Evolutionary conservation across 768 basidiomycete species (phyloP).

Genomic region (Xerocomellus amylosporus): DNA sequence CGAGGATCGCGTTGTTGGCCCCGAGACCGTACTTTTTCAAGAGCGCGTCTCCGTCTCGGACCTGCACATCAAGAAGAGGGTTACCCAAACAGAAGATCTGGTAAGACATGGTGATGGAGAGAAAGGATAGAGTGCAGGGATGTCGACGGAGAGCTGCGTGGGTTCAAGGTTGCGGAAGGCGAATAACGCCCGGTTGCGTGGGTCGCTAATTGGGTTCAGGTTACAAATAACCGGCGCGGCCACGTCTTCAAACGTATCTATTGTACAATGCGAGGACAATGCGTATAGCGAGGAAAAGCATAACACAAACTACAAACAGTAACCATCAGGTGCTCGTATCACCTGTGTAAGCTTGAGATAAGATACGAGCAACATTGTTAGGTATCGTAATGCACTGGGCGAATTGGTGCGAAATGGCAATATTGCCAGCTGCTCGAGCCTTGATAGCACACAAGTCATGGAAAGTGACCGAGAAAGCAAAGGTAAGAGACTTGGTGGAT

Average conservation of each 20-base stretch:
- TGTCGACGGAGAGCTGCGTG: slow-evolving; percentile 13
- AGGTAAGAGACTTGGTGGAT: slow-evolving; percentile 32
- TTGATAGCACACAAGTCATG: slow-evolving; percentile 53
- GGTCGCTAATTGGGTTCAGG: neutral
- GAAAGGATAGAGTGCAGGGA: slow-evolving; percentile 3
- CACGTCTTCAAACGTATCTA: neutral
- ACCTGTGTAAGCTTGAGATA: slow-evolving; percentile 15
- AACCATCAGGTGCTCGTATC: slow-evolving; percentile 7
- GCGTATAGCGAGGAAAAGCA: neutral
- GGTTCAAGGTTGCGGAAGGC: slow-evolving; percentile 7
- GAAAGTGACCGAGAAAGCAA: slow-evolving; percentile 58
- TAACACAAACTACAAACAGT: neutral
- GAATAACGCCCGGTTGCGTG: neutral
- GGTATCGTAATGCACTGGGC: slow-evolving; percentile 26
- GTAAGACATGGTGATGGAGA: slow-evolving; percentile 47
- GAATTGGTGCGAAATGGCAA: slow-evolving; percentile 23
- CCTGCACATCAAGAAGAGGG: slow-evolving; percentile 95
- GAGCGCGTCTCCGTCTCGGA: slow-evolving; percentile 77
- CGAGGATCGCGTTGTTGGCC: slow-evolving; percentile 94
- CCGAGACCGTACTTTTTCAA: slow-evolving; percentile 89
- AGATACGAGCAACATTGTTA: slow-evolving; percentile 11
- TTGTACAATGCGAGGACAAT: neutral
- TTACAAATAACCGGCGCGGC: neutral
- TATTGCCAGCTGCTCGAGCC: slow-evolving; percentile 36
- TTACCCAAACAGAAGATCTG: slow-evolving; percentile 89